These are phyloP conservation scores for Hypoxylon cercidicola DNA, from an alignment of 495 filamentous ascomycete genomes.

Conservation along the genomic window DNA sequence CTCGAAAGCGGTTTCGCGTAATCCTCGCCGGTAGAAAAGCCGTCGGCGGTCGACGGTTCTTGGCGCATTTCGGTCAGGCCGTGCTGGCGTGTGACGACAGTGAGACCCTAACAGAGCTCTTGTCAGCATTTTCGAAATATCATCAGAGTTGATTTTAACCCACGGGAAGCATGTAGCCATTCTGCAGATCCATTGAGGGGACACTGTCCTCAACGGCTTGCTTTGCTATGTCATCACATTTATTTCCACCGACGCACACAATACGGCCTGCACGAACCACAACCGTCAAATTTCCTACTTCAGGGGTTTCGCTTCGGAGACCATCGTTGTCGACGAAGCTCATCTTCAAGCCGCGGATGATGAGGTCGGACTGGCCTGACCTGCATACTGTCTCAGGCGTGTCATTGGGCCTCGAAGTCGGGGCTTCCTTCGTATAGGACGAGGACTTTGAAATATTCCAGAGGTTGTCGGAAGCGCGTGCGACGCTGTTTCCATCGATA, in stretches of 20 bases:
- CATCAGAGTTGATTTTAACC: not conserved
- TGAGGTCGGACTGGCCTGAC: slow-evolving; percentile 26
- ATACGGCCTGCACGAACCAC: slow-evolving; percentile 52
- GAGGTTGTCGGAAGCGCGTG: slow-evolving; percentile 23
- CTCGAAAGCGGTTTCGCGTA: slow-evolving; percentile 44
- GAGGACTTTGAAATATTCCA: slow-evolving; percentile 20
- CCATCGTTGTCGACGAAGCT: slow-evolving; percentile 26
- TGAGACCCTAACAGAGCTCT: slow-evolving; percentile 46
- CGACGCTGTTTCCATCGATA: slow-evolving; percentile 57
- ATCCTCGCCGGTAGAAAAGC: slow-evolving; percentile 39
- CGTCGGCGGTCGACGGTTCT: slow-evolving; percentile 56
- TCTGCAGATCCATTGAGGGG: slow-evolving; percentile 48
- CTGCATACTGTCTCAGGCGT: slow-evolving; percentile 13
- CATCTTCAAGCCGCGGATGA: slow-evolving; percentile 22
- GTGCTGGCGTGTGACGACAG: slow-evolving; percentile 54
- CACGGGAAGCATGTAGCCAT: slow-evolving; percentile 58
- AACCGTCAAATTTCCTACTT: slow-evolving; percentile 45
- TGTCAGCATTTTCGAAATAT: slow-evolving; percentile 8
- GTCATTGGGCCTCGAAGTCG: slow-evolving; percentile 41
- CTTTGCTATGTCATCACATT: slow-evolving; percentile 18
- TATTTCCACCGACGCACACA: slow-evolving; percentile 48
- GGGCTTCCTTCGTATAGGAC: slow-evolving; percentile 22
- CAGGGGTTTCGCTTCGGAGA: slow-evolving; percentile 17
- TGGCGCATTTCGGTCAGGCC: slow-evolving; percentile 58
- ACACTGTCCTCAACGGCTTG: slow-evolving; percentile 19